A percentile compares a stretch with the other conserved stretches of the same genome.
Evolutionary conservation across 2,329 filamentous ascomycete species (phyloP).

Genomic region (Amylocarpus encephaloides): DNA sequence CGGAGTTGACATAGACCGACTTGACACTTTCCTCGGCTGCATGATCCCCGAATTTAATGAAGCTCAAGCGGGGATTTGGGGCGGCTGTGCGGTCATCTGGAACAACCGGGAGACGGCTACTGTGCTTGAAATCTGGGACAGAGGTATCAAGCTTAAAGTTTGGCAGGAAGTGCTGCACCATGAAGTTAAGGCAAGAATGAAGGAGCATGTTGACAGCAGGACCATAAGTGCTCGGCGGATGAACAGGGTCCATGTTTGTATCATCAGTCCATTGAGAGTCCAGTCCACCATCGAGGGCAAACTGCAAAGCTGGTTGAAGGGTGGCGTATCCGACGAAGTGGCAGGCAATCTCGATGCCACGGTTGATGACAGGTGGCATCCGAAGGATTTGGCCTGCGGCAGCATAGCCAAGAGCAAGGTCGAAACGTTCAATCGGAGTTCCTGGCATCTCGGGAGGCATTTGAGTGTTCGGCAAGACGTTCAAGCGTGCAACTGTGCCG

Average conservation of each 20-base stretch:
- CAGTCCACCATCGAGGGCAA: conserved; percentile 45
- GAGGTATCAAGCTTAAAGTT: conserved; percentile 53
- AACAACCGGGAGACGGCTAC: conserved; percentile 40
- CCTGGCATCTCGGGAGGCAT: conserved; percentile 33
- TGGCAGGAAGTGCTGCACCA: conserved; percentile 52
- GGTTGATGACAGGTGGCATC: conserved; percentile 47
- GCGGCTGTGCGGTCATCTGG: conserved; percentile 24
- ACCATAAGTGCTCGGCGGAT: conserved; percentile 44
- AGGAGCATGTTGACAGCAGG: conserved; percentile 50
- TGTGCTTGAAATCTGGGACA: conserved; percentile 40
- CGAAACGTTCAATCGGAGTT: conserved; percentile 39
- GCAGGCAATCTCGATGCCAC: conserved; percentile 54
- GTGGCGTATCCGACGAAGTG: conserved; percentile 57
- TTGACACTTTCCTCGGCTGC: conserved; percentile 35
- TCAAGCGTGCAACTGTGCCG: conserved; percentile 13
- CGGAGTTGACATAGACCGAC: conserved; percentile 26
- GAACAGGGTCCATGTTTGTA: conserved; percentile 25
- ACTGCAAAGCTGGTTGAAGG: conserved; percentile 54
- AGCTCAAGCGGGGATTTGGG: conserved; percentile 48
- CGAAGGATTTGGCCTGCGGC: conserved; percentile 54
- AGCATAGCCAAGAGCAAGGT: conserved; percentile 57
- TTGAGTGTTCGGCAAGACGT: conserved; percentile 12
- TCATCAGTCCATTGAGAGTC: conserved; percentile 31
- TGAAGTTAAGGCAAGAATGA: conserved; percentile 49
- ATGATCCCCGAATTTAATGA: conserved; percentile 65